phyloP scores from a whole-genome alignment of 2,329 filamentous ascomycete species.

The Colletotrichum trifolii region DNA sequence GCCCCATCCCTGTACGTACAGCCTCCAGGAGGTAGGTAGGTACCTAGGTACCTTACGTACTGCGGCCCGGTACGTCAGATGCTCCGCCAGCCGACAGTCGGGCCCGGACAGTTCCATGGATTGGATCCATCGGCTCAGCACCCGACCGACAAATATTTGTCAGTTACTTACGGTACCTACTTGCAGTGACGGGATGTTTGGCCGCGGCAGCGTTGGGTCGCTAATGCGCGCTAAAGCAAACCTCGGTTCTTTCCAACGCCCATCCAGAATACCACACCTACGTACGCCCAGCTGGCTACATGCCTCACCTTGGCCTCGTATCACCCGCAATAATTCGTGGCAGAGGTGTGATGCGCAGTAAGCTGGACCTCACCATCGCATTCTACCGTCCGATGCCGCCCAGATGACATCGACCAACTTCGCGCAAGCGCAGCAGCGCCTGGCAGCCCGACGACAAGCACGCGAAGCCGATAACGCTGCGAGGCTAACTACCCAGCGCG shows the following conservation, averaged over 20 bases:
- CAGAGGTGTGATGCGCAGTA: slow-evolving; percentile 26
- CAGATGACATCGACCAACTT: slow-evolving; percentile 73
- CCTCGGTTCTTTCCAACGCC: too few relatives aligned
- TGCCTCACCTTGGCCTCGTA: slow-evolving; percentile 6
- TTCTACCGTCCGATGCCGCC: slow-evolving; percentile 42
- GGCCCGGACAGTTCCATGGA: slow-evolving; percentile 1
- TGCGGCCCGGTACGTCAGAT: slow-evolving; percentile 31
- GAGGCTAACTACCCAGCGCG: slow-evolving; percentile 61
- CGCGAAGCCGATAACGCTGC: slow-evolving; percentile 75
- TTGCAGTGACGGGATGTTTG: too few relatives aligned
- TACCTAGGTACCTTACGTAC: neutral
- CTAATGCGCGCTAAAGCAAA: too few relatives aligned
- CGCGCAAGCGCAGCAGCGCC: slow-evolving; percentile 87
- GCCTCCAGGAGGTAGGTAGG: neutral
- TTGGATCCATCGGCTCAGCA: neutral
- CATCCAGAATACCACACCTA: slow-evolving; percentile 24
- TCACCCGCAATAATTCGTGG: slow-evolving; percentile 3
- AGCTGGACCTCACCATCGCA: slow-evolving; percentile 24
- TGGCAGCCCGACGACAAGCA: slow-evolving; percentile 81
- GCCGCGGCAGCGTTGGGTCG: too few relatives aligned
- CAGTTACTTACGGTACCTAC: too few relatives aligned
- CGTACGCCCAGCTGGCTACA: neutral
- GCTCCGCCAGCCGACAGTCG: slow-evolving; percentile 27
- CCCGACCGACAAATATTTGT: too few relatives aligned
- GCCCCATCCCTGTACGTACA: too few relatives aligned